Conservation (phyloP, 75 land plant species). For the Ceratopteris richardii region DNA sequence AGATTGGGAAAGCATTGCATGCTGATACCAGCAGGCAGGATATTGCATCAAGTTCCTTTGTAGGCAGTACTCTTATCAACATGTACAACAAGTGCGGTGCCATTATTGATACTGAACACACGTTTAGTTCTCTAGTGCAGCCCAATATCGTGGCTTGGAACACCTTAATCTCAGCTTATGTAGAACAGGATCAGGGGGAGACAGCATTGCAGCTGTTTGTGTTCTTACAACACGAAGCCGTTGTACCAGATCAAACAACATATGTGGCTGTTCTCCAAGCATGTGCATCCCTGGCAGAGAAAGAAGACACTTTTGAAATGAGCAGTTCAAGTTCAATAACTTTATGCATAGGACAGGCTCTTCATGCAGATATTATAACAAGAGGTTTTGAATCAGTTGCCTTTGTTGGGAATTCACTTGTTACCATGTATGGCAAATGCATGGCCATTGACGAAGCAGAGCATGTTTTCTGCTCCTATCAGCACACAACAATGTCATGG, state of each 20-base stretch:
- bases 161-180: slow-evolving; percentile 7
- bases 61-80: slow-evolving; percentile 10
- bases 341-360: slow-evolving; percentile 5
- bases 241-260: slow-evolving; percentile 17
- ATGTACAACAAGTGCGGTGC: slow-evolving; percentile 4
- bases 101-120: not conserved
- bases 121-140: not conserved
- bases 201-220: slow-evolving; percentile 21
- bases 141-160: slow-evolving; percentile 2
- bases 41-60: not conserved
- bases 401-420: slow-evolving; percentile 14
- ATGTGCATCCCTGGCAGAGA: slow-evolving; percentile 13
- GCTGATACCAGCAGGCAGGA: not conserved
- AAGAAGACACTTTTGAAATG: slow-evolving; percentile 14
- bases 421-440: slow-evolving; percentile 27
- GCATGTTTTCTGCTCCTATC: slow-evolving; percentile 12
- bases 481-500: slow-evolving; percentile 15
- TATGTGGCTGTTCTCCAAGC: slow-evolving; percentile 26
- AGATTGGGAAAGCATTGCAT: slow-evolving; percentile 1
- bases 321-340: slow-evolving; percentile 1
- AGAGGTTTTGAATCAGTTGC: slow-evolving; percentile 3
- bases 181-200: slow-evolving; percentile 9
- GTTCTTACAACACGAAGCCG: slow-evolving; percentile 3
- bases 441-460: slow-evolving; percentile 19
- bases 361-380: slow-evolving; percentile 9